Conservation (phyloP, 306 rosid species). For the Prinsepia uniflora region DNA sequence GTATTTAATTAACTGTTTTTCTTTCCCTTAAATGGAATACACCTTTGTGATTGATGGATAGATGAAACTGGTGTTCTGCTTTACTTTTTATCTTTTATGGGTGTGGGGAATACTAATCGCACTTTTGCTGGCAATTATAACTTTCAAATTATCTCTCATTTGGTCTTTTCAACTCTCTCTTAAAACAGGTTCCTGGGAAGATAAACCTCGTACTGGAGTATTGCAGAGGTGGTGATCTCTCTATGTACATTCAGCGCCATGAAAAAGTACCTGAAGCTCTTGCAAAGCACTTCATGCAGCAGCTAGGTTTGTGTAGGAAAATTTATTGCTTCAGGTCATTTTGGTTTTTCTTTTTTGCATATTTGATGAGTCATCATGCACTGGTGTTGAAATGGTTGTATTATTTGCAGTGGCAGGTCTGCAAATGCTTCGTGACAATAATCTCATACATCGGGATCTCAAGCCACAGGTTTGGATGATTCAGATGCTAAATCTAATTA, state of each 20-base stretch:
- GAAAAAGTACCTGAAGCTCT: conserved; percentile 79
- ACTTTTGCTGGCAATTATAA: not conserved
- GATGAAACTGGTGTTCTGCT: not conserved
- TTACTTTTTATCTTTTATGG: not conserved
- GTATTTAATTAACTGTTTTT: not conserved
- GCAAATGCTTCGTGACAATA: conserved; percentile 87
- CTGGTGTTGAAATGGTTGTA: conserved; percentile 25
- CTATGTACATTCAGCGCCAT: conserved; percentile 71
- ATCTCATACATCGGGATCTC: conserved; percentile 88
- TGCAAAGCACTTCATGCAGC: conserved; percentile 93
- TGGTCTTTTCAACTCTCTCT: conserved; percentile 14
- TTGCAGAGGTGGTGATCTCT: conserved; percentile 97
- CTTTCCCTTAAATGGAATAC: not conserved
- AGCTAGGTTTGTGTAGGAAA: conserved; percentile 61
- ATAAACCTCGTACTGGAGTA: conserved; percentile 92
- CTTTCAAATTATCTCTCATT: not conserved
- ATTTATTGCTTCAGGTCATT: not conserved
- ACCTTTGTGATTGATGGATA: not conserved
- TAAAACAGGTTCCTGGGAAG: conserved; percentile 85
- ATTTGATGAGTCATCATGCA: not conserved
- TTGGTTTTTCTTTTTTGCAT: not conserved
- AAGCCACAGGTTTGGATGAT: conserved; percentile 80
- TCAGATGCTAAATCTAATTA: conserved; percentile 16
- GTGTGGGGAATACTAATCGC: not conserved
- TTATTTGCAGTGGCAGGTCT: conserved; percentile 81